Conservation (phyloP, 1,284 basidiomycete species). For the Trichosporon ovoides region DNA sequence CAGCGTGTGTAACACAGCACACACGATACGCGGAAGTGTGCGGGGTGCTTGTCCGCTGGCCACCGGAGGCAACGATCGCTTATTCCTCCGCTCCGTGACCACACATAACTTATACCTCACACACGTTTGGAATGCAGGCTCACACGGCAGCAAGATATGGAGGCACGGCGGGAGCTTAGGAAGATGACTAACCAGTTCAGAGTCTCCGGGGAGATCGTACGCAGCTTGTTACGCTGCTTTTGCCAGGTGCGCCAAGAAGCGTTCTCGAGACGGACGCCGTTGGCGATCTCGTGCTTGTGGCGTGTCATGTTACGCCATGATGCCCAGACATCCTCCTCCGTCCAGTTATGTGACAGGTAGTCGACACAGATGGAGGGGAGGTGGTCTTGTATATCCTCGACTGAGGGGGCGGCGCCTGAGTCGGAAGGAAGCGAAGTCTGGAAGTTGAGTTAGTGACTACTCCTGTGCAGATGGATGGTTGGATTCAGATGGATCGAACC, state of each 20-base stretch:
- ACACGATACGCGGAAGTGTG: background rate
- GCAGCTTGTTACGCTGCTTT: slow-evolving; percentile 95
- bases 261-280: slow-evolving; percentile 91
- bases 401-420: slow-evolving; percentile 50
- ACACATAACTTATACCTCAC: slow-evolving; percentile 4
- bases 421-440: slow-evolving; percentile 47
- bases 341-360: slow-evolving; percentile 85
- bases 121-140: slow-evolving; percentile 8
- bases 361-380: slow-evolving; percentile 60
- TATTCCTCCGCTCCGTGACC: background rate
- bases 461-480: background rate
- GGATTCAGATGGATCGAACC: background rate
- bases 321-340: slow-evolving; percentile 96
- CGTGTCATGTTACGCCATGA: slow-evolving; percentile 98
- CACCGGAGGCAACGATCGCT: slow-evolving; percentile 5
- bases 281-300: slow-evolving; percentile 96
- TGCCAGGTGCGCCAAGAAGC: slow-evolving; percentile 99
- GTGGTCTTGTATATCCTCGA: slow-evolving; percentile 53
- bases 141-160: background rate
- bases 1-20: slow-evolving; percentile 13
- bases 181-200: slow-evolving; percentile 82
- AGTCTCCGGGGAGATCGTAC: slow-evolving; percentile 92
- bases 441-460: slow-evolving; percentile 5
- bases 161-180: background rate
- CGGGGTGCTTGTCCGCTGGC: background rate